Percentiles rank a stretch among this genome's conserved stretches.
Conservation (phyloP, 208 protist genomes). For the Endotrypanum monterogeii region DNA sequence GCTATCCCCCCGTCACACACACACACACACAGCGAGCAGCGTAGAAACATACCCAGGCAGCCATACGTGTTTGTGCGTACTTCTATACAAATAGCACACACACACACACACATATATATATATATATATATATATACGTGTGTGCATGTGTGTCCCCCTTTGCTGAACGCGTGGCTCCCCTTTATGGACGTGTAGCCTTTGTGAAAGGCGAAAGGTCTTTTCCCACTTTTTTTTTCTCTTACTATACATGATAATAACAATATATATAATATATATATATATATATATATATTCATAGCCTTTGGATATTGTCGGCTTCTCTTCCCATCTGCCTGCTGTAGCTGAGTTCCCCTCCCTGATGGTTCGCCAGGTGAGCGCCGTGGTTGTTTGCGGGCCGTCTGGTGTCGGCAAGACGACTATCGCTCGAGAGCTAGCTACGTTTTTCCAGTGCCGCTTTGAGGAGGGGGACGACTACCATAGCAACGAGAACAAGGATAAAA, state of each 20-base stretch:
- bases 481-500: conserved; percentile 58
- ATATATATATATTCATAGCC: neutral
- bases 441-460: conserved; percentile 45
- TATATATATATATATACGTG: neutral
- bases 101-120: no score
- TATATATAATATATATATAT: no score
- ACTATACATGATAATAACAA: no score
- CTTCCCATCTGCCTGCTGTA: neutral
- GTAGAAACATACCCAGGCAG: no score
- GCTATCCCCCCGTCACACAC: no score
- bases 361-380: conserved; percentile 19
- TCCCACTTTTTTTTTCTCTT: neutral
- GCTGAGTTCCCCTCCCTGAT: neutral
- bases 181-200: no score
- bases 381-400: conserved; percentile 77
- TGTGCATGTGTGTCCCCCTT: no score
- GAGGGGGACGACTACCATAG: conserved; percentile 83
- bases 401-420: conserved; percentile 84
- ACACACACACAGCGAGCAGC: no score
- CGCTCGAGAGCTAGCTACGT: conserved; percentile 41
- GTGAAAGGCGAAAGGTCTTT: neutral
- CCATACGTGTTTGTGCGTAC: no score
- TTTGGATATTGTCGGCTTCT: neutral
- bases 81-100: neutral
- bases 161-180: no score